Conservation (phyloP, 495 filamentous ascomycete genomes). For the Glonium stellatum region DNA sequence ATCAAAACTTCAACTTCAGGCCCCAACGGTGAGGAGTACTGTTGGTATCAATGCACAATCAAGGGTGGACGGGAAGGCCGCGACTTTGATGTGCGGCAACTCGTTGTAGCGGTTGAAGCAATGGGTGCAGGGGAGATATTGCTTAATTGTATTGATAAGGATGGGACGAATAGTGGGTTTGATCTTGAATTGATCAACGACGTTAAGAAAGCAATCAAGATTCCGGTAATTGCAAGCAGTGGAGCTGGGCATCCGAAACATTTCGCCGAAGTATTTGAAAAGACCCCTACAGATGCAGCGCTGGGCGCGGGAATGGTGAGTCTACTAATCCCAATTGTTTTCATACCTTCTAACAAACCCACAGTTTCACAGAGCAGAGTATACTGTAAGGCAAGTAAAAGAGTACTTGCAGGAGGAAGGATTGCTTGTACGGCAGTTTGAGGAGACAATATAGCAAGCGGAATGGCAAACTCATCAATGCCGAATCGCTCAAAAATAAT, state of each 20-base stretch:
- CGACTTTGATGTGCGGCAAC: conserved; percentile 82
- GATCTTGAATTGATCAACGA: conserved; percentile 84
- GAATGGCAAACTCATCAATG: background rate
- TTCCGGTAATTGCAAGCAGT: conserved; percentile 92
- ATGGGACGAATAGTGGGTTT: conserved; percentile 91
- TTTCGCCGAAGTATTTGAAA: conserved; percentile 82
- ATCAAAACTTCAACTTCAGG: conserved; percentile 64
- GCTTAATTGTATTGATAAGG: conserved; percentile 95
- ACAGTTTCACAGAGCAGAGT: conserved; percentile 89
- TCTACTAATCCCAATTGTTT: conserved; percentile 4
- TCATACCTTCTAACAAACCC: too few species aligned
- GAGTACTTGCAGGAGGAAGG: conserved; percentile 63
- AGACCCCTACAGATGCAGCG: conserved; percentile 84
- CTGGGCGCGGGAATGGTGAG: conserved; percentile 88
- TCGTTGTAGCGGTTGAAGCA: conserved; percentile 83
- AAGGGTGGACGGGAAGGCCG: conserved; percentile 88
- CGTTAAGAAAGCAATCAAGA: conserved; percentile 75
- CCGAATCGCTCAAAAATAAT: too few species aligned
- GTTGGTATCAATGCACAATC: conserved; percentile 97
- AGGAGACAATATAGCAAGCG: conserved; percentile 39
- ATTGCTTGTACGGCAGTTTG: conserved; percentile 68
- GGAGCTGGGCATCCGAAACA: conserved; percentile 85
- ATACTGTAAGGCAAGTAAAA: conserved; percentile 92
- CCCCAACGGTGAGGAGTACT: conserved; percentile 69
- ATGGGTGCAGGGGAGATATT: conserved; percentile 95